These are phyloP conservation scores for Leishmania tropica DNA, from an alignment of 208 protist species.

Conservation along the genomic window DNA sequence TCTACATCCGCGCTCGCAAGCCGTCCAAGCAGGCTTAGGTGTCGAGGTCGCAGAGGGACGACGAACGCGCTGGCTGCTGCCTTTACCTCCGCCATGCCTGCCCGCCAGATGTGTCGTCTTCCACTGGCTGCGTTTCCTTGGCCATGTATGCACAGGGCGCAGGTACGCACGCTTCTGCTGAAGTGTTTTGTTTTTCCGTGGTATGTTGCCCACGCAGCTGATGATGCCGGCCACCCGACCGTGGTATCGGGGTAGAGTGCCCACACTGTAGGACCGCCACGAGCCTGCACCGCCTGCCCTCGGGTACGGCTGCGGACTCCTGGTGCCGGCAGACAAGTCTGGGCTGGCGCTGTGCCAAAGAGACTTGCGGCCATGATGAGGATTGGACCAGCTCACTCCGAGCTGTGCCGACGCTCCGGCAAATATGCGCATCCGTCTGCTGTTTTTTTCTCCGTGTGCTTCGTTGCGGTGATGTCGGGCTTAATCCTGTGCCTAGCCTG, in stretches of 20 bases:
- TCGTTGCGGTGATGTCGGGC: neutral
- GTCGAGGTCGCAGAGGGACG: neutral
- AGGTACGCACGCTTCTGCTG: neutral
- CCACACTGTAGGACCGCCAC: too few relatives aligned
- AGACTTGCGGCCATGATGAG: neutral
- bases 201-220: neutral
- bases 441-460: neutral
- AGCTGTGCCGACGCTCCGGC: neutral
- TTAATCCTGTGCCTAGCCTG: neutral
- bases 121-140: neutral
- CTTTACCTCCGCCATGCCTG: neutral
- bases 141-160: neutral
- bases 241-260: too few relatives aligned
- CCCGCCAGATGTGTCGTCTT: neutral
- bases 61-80: neutral
- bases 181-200: neutral
- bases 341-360: neutral
- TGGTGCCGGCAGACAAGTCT: neutral
- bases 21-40: conserved; percentile 32
- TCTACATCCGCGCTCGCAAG: conserved; percentile 91
- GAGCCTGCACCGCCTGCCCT: too few relatives aligned
- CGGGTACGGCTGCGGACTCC: too few relatives aligned
- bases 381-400: neutral
- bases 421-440: neutral
- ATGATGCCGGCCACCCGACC: neutral